phyloP scores from a whole-genome alignment of 805 yeast species.

The Candida michaelii region DNA sequence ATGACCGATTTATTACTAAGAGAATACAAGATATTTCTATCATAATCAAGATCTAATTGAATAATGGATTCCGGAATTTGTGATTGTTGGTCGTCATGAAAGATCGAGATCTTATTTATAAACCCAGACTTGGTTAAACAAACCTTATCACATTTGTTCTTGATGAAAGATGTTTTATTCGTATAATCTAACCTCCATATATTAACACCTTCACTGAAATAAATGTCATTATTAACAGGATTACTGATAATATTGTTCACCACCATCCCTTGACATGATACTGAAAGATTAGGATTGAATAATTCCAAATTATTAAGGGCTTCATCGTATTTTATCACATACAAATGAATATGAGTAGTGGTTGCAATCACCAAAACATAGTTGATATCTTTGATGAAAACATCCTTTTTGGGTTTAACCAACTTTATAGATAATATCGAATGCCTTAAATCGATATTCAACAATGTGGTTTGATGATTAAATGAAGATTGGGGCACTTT shows the following conservation, averaged over 20 bases:
- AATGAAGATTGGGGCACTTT: conserved; percentile 51
- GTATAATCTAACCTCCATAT: conserved; percentile 88
- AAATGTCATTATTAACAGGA: conserved; percentile 71
- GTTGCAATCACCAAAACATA: conserved; percentile 77
- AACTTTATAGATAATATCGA: conserved; percentile 73
- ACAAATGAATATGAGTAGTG: conserved; percentile 70
- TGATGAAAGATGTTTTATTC: conserved; percentile 82
- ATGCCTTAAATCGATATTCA: conserved; percentile 76
- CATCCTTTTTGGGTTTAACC: conserved; percentile 77
- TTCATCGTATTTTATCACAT: conserved; percentile 62
- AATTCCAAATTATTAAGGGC: conserved; percentile 55
- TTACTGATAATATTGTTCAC: conserved; percentile 62
- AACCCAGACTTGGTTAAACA: conserved; percentile 72
- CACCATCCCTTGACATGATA: conserved; percentile 75
- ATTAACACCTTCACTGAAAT: conserved; percentile 75
- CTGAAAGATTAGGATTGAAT: conserved; percentile 79
- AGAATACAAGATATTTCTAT: conserved; percentile 75
- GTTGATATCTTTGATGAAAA: conserved; percentile 76
- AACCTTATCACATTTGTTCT: conserved; percentile 76
- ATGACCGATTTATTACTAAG: conserved; percentile 80
- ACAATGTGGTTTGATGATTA: conserved; percentile 53
- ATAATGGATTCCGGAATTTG: conserved; percentile 54
- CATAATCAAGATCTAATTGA: conserved; percentile 71
- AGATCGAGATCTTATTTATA: conserved; percentile 26
- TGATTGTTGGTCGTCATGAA: conserved; percentile 11